phyloP scores from a whole-genome alignment of 176 grass and related monocot genomes.

The Oryza punctata region DNA sequence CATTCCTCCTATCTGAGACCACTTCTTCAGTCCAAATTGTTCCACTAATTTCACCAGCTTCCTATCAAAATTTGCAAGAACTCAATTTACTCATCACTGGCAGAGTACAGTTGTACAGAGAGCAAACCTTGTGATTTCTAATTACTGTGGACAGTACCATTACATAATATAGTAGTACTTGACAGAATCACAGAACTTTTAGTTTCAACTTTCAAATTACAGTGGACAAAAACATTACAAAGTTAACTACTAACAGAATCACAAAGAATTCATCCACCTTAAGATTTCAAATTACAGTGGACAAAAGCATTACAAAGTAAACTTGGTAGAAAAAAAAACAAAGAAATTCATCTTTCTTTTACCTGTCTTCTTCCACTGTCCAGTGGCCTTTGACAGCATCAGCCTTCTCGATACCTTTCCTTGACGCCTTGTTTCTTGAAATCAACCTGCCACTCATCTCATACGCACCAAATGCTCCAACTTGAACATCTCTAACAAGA shows the following conservation, averaged over 20 bases:
- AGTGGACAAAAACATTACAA: no score
- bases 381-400: conserved; percentile 94
- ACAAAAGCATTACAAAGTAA: no score
- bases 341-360: background rate
- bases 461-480: conserved; percentile 11
- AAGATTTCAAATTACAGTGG: no score
- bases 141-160: background rate
- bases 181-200: background rate
- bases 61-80: conserved; percentile 54
- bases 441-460: conserved; percentile 29
- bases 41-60: conserved; percentile 76
- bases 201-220: background rate
- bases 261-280: background rate
- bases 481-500: conserved; percentile 5
- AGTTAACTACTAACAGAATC: background rate
- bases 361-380: conserved; percentile 87
- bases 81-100: background rate
- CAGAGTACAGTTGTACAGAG: background rate
- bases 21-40: conserved; percentile 86
- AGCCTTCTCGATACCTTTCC: conserved; percentile 45
- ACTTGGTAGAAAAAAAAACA: no score
- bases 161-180: background rate
- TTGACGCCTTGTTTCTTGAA: conserved; percentile 39
- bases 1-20: conserved; percentile 82
- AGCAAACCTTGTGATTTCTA: background rate